Evolutionary conservation across 306 rosid genomes (phyloP), one percentile per base, ranked within the genome.

Genomic region (Cicer pinnatifidum): DNA sequence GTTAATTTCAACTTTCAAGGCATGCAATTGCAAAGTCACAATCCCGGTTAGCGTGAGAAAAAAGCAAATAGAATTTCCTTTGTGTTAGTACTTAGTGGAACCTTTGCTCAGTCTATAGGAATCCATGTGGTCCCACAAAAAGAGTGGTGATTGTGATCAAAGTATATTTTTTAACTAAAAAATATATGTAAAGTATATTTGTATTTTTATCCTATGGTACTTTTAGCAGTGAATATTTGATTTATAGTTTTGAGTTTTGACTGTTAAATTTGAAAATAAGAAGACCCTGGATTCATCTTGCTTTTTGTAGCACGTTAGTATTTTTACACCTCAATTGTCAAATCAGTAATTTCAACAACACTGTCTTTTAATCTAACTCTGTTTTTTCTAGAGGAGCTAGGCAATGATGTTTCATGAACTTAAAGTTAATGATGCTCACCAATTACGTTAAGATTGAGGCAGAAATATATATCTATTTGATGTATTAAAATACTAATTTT

Each of bases 1-100:
- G 70, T 73, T 40, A 73, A 72, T 67, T 82, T 89, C 89, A 85
- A 72, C 68, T 68, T 81, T 89, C 88, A 83, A 90, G 86, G 82
- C 87, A 88, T 88, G 90, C 54, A 59, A 59, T 28, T 28, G 11
- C 44, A 77, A 82, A 84, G 78, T 83, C 72, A 64, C 77, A 78
- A 12, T 9, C n/a, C 28, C 67, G 76, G 59, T 72, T 73, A 43
- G 84, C 73, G 58, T 69, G 84, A 53, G 75, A 19, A 72, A 79
- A 69, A 75, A 83, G 83, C 56, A 82, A 86, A 86, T 80, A 54
- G 82, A 78, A 82, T 75, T 73, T 84, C 80, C 83, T 81, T 66
- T 82, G 72, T 59, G 82, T 78, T 82, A 73, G 88, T 82, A 87
- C 89, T 44, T 40, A 63, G 69, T 63, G 69, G 69, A 85, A 82